Conservation (phyloP, 176 grass and related monocot species). For the Panicum miliaceum region DNA sequence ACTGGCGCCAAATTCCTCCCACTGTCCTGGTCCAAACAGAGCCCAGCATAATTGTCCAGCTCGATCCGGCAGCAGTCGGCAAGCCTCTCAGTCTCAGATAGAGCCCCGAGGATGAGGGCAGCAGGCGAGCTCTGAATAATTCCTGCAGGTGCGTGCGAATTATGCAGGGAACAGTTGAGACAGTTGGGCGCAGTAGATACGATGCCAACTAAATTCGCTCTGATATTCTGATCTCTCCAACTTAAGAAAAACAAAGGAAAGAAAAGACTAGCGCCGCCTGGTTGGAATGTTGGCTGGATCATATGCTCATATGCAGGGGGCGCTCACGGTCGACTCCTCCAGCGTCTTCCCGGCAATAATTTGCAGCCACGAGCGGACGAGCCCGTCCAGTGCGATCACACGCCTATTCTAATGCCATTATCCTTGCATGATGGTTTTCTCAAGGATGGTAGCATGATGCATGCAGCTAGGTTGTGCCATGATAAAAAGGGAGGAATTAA, state of each 20-base stretch:
- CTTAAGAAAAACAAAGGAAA: neutral
- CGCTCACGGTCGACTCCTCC: neutral
- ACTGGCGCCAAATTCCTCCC: neutral
- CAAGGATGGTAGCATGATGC: neutral
- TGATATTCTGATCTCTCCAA: neutral
- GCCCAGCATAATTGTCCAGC: neutral
- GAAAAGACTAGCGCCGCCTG: conserved; percentile 31
- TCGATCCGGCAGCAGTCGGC: neutral
- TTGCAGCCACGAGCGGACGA: conserved; percentile 25
- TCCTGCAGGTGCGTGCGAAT: conserved; percentile 28
- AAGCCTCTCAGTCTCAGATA: neutral
- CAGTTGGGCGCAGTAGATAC: conserved; percentile 32
- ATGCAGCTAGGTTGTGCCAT: neutral
- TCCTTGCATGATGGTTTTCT: neutral
- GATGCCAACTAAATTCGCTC: neutral
- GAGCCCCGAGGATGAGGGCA: neutral
- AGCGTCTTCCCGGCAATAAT: conserved; percentile 34
- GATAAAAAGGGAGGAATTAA: neutral
- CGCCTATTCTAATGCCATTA: conserved; percentile 10
- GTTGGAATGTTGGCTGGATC: conserved; percentile 55
- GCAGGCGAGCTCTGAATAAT: conserved; percentile 27
- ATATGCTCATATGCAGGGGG: conserved; percentile 14
- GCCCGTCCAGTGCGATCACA: conserved; percentile 21
- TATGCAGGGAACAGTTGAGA: conserved; percentile 50
- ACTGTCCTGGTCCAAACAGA: neutral